A percentile compares a stretch with the other conserved stretches of the same genome.
phyloP scores from a whole-genome alignment of 1,139 yeast species.

The Candida pseudoviswanathii region DNA sequence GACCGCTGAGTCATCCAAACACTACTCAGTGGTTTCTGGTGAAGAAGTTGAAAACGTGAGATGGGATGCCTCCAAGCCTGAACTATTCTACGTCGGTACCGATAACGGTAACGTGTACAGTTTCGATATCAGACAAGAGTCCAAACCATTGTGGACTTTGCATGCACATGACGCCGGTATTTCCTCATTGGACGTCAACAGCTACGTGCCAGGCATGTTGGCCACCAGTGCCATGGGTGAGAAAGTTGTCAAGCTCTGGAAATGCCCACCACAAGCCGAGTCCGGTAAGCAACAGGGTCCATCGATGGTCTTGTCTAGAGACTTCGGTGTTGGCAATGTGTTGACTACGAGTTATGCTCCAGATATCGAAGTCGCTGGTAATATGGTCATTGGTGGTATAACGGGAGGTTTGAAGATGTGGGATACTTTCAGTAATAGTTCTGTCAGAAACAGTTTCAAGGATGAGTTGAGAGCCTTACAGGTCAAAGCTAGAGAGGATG shows the following conservation, averaged over 20 bases:
- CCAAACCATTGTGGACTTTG: constrained; percentile 85
- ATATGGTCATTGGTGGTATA: constrained; percentile 86
- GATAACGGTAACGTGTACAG: constrained; percentile 90
- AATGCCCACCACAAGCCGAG: constrained; percentile 43
- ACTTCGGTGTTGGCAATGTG: constrained; percentile 94
- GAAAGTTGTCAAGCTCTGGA: constrained; percentile 86
- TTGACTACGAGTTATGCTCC: constrained; percentile 82
- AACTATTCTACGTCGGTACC: constrained; percentile 83
- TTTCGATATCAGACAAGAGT: constrained; percentile 75
- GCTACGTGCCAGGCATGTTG: constrained; percentile 69
- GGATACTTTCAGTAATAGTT: constrained; percentile 83
- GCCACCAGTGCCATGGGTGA: constrained; percentile 93
- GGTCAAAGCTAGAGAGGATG: constrained; percentile 57
- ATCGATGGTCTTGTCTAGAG: constrained; percentile 87
- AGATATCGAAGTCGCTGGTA: constrained; percentile 85
- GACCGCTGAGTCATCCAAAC: constrained; percentile 52
- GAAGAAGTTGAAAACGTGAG: constrained; percentile 85
- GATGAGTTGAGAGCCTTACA: constrained; percentile 58
- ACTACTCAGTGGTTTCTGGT: constrained; percentile 59
- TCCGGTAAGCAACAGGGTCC: constrained; percentile 56
- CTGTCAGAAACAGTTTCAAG: constrained; percentile 73
- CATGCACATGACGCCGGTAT: constrained; percentile 98
- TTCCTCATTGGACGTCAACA: constrained; percentile 75
- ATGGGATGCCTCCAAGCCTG: constrained; percentile 64
- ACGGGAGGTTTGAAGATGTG: constrained; percentile 84